These are phyloP conservation scores for Fraxinus ornus DNA, from an alignment of 305 asterid genomes.

Conservation along the genomic window DNA sequence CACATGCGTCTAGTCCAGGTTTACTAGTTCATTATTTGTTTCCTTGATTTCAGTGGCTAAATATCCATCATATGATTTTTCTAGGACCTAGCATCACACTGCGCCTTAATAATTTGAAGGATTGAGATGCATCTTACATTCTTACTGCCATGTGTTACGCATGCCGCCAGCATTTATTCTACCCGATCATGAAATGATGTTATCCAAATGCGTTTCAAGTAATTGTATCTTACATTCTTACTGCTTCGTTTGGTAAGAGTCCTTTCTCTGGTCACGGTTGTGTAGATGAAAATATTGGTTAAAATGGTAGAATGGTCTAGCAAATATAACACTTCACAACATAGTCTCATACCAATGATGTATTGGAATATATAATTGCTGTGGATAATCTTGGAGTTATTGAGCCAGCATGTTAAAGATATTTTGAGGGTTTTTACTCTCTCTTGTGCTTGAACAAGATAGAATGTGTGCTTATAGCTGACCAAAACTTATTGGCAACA, in stretches of 20 bases:
- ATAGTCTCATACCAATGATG: not conserved
- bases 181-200: not conserved
- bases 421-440: not conserved
- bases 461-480: not conserved
- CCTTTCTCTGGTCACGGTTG: not conserved
- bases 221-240: not conserved
- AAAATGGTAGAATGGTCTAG: not conserved
- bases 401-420: not conserved
- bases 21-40: slow-evolving; percentile 15
- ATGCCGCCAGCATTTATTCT: not conserved
- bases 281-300: not conserved
- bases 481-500: not conserved
- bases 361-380: not conserved
- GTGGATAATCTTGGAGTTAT: not conserved
- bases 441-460: not conserved
- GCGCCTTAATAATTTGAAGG: not conserved
- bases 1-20: slow-evolving; percentile 86
- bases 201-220: not conserved
- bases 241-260: not conserved
- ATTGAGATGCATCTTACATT: not conserved
- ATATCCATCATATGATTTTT: not conserved
- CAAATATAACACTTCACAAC: not conserved
- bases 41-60: not conserved
- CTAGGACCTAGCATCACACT: slow-evolving; percentile 8
- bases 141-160: not conserved